A percentile compares a stretch with the other conserved stretches of the same genome.
phyloP scores from a whole-genome alignment of 306 rosid genomes.

The Abrus pulchellus region DNA sequence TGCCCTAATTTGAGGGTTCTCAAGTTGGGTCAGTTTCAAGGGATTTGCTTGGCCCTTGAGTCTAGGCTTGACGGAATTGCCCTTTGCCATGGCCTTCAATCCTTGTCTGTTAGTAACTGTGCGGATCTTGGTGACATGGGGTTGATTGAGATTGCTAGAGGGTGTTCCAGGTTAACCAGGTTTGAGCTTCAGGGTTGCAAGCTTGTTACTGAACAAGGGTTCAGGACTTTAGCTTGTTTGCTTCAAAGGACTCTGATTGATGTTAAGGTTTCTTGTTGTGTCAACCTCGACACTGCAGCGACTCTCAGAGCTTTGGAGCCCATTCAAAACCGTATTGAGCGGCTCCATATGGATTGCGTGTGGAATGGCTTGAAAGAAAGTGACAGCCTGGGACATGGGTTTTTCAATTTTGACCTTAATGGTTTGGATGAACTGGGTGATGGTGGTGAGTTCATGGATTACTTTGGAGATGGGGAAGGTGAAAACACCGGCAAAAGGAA shows the following conservation, averaged over 20 bases:
- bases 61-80: constrained; percentile 89
- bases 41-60: constrained; percentile 74
- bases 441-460: constrained; percentile 41
- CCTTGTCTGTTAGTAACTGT: constrained; percentile 71
- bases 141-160: constrained; percentile 87
- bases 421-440: constrained; percentile 42
- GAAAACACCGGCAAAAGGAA: constrained; percentile 58
- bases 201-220: constrained; percentile 70
- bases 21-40: constrained; percentile 83
- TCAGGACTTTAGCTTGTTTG: constrained; percentile 76
- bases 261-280: constrained; percentile 75
- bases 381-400: constrained; percentile 43
- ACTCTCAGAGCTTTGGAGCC: constrained; percentile 81
- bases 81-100: constrained; percentile 73
- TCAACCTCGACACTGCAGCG: constrained; percentile 65
- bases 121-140: constrained; percentile 91
- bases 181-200: constrained; percentile 82
- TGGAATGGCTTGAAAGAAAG: constrained; percentile 64
- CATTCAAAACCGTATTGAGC: constrained; percentile 63
- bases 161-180: constrained; percentile 71
- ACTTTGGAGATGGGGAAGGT: constrained; percentile 47
- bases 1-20: constrained; percentile 76
- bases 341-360: constrained; percentile 88
- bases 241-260: constrained; percentile 65
- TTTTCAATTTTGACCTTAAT: constrained; percentile 52